Evolutionary conservation across 257 asterid species (phyloP), one percentile per base, ranked within the genome.

Genomic region (Rehmannia glutinosa): DNA sequence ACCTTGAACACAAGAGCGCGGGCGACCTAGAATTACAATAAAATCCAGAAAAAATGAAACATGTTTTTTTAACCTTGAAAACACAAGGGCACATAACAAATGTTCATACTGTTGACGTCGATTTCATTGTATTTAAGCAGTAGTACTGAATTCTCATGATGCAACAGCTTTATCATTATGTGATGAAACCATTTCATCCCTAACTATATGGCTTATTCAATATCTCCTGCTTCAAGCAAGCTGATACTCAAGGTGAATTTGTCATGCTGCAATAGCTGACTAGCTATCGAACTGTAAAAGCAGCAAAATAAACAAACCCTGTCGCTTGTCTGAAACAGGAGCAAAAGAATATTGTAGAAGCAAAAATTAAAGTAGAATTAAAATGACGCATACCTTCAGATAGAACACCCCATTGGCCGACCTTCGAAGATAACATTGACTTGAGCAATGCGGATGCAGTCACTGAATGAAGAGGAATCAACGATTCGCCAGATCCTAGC

Each of bases 381-480:
- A 53, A 53, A 25, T 27, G 9, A 64, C 8, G n/a, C 21, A 23
- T 65, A 84, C 94, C 94, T 86, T 86, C 88, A 11, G 94, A 86
- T 15, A 86, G 85, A 66, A 19, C 67, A 49, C 88, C 74, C 94
- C 90, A 84, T 16, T 68, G 83, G 45, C 88, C 88, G 61, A 84
- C 84, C 41, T 81, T 74, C 5, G 94, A 81, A 32, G 90, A 75
- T 46, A 83, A 74, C 86, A 73, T 69, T 2, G 94, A 86, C 19
- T 65, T 85, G 0, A 85, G 81, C 83, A 85, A 85, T 11, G 87
- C 78, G 9, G 92, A 82, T 27, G 94, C 88, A 68, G 85, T 84
- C 15, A 57, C 86, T 6, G 90, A 83, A 64, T 86, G 94, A 72
- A 83, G 67, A 32, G 90, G 94, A 85, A 86, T 79, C 69, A 84